These are phyloP conservation scores for Penicillium sp. DNA, from an alignment of 2,329 filamentous ascomycete species.

Conservation along the genomic window DNA sequence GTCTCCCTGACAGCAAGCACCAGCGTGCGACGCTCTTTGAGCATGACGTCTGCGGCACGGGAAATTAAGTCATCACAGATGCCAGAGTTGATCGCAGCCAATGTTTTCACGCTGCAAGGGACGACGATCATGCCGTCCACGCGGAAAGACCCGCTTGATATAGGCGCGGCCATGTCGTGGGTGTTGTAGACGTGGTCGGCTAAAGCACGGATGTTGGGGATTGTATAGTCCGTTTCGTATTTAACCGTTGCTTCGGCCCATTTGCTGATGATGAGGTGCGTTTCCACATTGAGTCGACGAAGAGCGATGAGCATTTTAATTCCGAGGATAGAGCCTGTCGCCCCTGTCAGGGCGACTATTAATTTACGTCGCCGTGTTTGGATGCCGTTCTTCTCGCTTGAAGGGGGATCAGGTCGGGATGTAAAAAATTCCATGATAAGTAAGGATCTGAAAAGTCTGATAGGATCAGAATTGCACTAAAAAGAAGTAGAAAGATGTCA, in stretches of 20 bases:
- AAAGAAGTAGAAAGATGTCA: too few relatives aligned
- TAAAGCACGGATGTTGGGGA: conserved; percentile 37
- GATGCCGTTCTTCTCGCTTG: too few relatives aligned
- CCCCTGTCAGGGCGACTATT: conserved; percentile 52
- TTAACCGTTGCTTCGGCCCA: conserved; percentile 44
- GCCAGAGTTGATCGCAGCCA: conserved; percentile 43
- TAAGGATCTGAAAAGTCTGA: too few relatives aligned
- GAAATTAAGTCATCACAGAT: conserved; percentile 49
- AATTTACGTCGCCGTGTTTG: conserved; percentile 30
- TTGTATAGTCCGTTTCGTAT: conserved; percentile 47
- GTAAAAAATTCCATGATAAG: too few relatives aligned
- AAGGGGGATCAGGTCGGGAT: too few relatives aligned
- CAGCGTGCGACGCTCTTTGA: conserved; percentile 47
- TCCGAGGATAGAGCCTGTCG: conserved; percentile 47
- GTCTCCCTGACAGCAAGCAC: conserved; percentile 47
- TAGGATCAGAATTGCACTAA: too few relatives aligned
- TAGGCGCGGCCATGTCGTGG: conserved; percentile 47
- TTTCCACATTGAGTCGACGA: conserved; percentile 14
- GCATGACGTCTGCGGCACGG: conserved; percentile 46
- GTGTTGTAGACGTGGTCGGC: conserved; percentile 41
- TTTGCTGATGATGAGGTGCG: too few relatives aligned
- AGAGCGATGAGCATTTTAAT: conserved; percentile 46
- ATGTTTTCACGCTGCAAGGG: conserved; percentile 51
- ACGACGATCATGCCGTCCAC: conserved; percentile 49
- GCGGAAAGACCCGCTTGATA: conserved; percentile 47